Conservation (phyloP, 495 filamentous ascomycete species). For the Physcia stellaris region DNA sequence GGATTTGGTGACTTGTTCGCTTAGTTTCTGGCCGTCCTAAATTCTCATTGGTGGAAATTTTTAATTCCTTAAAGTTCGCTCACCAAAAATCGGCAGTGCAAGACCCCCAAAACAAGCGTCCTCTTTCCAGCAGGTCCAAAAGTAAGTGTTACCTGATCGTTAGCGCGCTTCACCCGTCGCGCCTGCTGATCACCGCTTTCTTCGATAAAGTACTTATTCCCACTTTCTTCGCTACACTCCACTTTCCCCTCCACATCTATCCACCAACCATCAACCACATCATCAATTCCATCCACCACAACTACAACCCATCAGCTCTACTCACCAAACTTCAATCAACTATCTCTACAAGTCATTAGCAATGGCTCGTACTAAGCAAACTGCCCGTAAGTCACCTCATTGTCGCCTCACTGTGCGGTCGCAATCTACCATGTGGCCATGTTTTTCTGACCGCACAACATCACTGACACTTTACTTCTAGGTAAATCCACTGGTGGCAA, state of each 20-base stretch:
- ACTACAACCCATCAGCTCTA: constrained; percentile 29
- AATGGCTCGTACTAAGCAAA: constrained; percentile 99
- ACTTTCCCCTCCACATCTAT: constrained; percentile 23
- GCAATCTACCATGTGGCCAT: constrained; percentile 7
- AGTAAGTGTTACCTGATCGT: constrained; percentile 7
- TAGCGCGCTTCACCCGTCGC: constrained; percentile 12
- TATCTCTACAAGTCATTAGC: constrained; percentile 27
- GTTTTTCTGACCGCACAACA: constrained; percentile 9
- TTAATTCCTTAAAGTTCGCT: not conserved
- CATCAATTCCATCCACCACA: constrained; percentile 27
- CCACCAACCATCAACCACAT: constrained; percentile 33
- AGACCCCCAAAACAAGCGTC: no score
- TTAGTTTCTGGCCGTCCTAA: no score
- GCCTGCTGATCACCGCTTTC: constrained; percentile 17
- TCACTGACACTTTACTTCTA: constrained; percentile 30
- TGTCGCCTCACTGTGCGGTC: constrained; percentile 15
- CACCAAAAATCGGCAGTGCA: no score
- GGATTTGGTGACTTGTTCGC: no score
- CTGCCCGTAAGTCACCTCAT: constrained; percentile 80
- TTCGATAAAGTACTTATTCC: constrained; percentile 28
- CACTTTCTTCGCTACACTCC: constrained; percentile 29
- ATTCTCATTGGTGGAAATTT: not conserved
- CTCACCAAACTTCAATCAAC: constrained; percentile 6
- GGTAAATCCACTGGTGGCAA: constrained; percentile 98
- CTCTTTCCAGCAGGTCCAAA: no score